phyloP scores from a whole-genome alignment of 305 asterid genomes.

The Fraxinus paxiana region DNA sequence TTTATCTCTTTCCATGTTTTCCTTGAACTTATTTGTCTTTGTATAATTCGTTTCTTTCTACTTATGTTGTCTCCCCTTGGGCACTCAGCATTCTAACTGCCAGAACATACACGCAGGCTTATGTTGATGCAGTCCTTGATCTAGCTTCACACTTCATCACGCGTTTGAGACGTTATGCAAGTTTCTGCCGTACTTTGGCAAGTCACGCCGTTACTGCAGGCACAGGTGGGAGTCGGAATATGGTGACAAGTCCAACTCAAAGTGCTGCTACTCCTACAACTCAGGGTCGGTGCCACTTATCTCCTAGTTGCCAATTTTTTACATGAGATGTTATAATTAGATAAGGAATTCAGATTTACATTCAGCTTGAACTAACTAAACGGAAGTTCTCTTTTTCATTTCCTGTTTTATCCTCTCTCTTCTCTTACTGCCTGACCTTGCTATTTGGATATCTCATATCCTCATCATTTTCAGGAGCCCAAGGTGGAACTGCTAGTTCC shows the following conservation, averaged over 20 bases:
- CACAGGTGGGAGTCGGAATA: conserved; percentile 84
- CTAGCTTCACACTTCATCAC: conserved; percentile 97
- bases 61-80: not conserved
- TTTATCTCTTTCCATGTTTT: conserved; percentile 21
- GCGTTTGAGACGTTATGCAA: conserved; percentile 92
- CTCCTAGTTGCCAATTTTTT: conserved; percentile 20
- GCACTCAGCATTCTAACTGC: conserved; percentile 29
- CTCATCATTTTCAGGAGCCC: conserved; percentile 48
- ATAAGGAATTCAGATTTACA: not conserved
- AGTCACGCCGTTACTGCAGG: conserved; percentile 95
- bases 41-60: not conserved
- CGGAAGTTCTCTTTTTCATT: not conserved
- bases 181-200: conserved; percentile 97
- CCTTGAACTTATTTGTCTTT: not conserved
- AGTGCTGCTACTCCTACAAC: conserved; percentile 64
- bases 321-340: not conserved
- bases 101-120: conserved; percentile 55
- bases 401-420: conserved; percentile 11
- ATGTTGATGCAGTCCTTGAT: conserved; percentile 96
- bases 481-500: conserved; percentile 77
- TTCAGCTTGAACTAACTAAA: not conserved
- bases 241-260: conserved; percentile 88
- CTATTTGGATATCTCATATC: not conserved
- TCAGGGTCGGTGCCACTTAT: conserved; percentile 55
- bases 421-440: conserved; percentile 19